Evolutionary conservation across 2,329 filamentous ascomycete genomes (phyloP).

Genomic region (Scopulariopsis brevicaulis): DNA sequence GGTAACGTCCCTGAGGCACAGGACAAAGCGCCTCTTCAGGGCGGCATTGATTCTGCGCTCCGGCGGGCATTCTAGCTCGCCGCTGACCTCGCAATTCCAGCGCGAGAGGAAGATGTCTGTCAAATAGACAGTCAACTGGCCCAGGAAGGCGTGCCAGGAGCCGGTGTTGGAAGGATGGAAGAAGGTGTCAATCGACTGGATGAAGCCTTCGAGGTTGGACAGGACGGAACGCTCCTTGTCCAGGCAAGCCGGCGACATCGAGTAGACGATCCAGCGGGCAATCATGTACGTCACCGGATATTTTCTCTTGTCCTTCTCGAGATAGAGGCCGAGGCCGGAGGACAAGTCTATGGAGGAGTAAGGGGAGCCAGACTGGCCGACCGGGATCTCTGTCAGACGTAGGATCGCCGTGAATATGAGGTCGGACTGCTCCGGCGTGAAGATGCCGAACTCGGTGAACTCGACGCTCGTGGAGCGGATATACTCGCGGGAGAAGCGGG

Average conservation of each 20-base stretch:
- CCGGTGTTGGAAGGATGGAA: slow-evolving; percentile 98
- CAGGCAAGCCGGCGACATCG: slow-evolving; percentile 73
- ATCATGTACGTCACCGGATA: slow-evolving; percentile 88
- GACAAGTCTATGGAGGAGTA: slow-evolving; percentile 80
- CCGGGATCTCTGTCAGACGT: slow-evolving; percentile 85
- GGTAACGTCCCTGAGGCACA: slow-evolving; percentile 79
- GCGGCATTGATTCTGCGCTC: slow-evolving; percentile 69
- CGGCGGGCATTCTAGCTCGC: slow-evolving; percentile 76
- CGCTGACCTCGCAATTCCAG: slow-evolving; percentile 91
- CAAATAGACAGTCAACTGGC: slow-evolving; percentile 84
- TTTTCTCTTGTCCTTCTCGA: slow-evolving; percentile 89
- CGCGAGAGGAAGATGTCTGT: slow-evolving; percentile 94
- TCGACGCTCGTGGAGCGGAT: slow-evolving; percentile 62
- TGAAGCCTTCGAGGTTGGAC: slow-evolving; percentile 75
- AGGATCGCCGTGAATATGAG: slow-evolving; percentile 87
- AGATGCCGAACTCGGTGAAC: slow-evolving; percentile 82
- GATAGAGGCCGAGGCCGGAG: slow-evolving; percentile 70
- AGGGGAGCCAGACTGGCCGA: slow-evolving; percentile 88
- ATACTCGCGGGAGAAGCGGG: slow-evolving; percentile 75
- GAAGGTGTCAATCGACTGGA: slow-evolving; percentile 94
- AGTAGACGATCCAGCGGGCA: slow-evolving; percentile 86
- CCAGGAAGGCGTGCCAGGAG: slow-evolving; percentile 77
- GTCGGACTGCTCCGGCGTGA: slow-evolving; percentile 82
- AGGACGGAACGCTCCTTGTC: slow-evolving; percentile 70
- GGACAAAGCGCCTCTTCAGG: slow-evolving; percentile 82